A percentile compares a stretch with the other conserved stretches of the same genome.
These are phyloP conservation scores for Populus deltoides DNA, from an alignment of 345 rosid genomes.

Conservation along the genomic window DNA sequence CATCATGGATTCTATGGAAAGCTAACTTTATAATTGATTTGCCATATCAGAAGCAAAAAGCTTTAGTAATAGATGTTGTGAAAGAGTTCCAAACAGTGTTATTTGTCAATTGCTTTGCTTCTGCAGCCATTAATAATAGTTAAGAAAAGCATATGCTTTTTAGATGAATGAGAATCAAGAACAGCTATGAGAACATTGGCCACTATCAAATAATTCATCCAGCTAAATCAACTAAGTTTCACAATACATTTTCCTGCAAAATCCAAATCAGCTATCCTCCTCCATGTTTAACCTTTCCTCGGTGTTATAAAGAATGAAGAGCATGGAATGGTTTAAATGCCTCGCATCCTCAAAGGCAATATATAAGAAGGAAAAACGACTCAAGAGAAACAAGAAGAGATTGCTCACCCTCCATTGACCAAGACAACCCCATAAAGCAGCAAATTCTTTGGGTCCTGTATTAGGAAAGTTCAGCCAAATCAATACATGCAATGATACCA, in stretches of 20 bases:
- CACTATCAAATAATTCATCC: background rate
- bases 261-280: background rate
- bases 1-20: background rate
- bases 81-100: background rate
- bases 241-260: background rate
- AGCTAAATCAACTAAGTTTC: background rate
- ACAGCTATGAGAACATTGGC: background rate
- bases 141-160: background rate
- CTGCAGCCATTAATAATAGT: background rate
- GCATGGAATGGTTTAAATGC: background rate
- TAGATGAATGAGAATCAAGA: background rate
- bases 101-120: background rate
- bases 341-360: background rate
- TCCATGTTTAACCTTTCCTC: background rate
- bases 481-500: background rate
- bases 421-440: constrained; percentile 62
- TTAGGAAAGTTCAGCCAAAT: constrained; percentile 1
- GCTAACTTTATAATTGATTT: background rate
- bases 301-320: background rate
- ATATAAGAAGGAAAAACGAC: background rate
- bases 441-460: constrained; percentile 60
- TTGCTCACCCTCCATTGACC: constrained; percentile 66
- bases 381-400: background rate
- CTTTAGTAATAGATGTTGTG: background rate
- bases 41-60: background rate